Conservation (phyloP, 352 stramenopile species). For the Phytopythium ostracodes region DNA sequence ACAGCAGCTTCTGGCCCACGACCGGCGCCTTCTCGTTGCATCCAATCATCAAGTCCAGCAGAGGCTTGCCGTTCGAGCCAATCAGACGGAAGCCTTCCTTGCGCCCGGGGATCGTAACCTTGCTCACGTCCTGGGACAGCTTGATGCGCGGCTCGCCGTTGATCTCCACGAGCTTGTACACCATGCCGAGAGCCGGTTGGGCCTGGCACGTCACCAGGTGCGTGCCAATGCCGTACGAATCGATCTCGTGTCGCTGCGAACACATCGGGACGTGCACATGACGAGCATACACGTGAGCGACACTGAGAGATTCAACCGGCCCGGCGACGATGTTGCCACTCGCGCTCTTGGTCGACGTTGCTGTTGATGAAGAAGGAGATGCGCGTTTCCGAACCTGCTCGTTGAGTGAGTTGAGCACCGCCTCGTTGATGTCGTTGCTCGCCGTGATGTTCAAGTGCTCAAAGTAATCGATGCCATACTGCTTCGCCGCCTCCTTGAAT, state of each 20-base stretch:
- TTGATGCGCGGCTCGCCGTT: constrained; percentile 96
- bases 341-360: background rate
- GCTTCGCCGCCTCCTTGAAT: constrained; percentile 48
- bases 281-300: constrained; percentile 11
- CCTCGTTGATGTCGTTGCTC: constrained; percentile 99
- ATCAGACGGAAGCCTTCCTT: constrained; percentile 92
- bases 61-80: constrained; percentile 78
- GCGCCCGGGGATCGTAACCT: constrained; percentile 91
- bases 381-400: constrained; percentile 68
- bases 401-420: constrained; percentile 92
- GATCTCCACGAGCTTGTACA: constrained; percentile 99
- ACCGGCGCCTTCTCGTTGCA: constrained; percentile 78
- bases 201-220: constrained; percentile 97
- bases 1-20: constrained; percentile 88
- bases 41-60: constrained; percentile 91
- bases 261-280: constrained; percentile 7
- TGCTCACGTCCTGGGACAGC: constrained; percentile 95
- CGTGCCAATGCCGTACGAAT: constrained; percentile 95
- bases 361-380: background rate
- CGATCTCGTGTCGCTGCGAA: constrained; percentile 91
- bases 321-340: constrained; percentile 8
- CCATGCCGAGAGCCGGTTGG: constrained; percentile 97
- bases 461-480: constrained; percentile 74
- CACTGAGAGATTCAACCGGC: background rate
- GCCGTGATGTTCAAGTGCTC: constrained; percentile 92